Base-by-base conservation (phyloP, 768 basidiomycete species). In the Trametes punicea region DNA sequence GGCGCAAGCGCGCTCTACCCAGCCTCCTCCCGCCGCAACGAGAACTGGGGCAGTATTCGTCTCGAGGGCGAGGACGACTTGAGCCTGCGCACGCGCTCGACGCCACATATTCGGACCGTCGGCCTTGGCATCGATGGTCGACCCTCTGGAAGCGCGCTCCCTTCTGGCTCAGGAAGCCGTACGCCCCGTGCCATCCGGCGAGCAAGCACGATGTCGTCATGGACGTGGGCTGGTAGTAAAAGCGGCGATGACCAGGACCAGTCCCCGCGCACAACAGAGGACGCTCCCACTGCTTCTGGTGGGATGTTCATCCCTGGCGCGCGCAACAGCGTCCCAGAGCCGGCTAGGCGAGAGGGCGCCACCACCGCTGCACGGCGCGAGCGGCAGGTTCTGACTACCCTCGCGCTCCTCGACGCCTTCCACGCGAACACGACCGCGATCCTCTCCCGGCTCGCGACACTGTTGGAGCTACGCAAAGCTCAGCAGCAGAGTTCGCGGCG, bases 331-430 rank as follows among this genome's bases (percentile, higher is more conserved):
- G 48, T 51, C 18, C 58, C 58, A 6, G 49, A 52, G 25, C 54
- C 54, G 11, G 39, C 44, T 18, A 11, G 36, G 20, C 44, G 36
- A 20, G 57, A 57, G 18, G 56, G 56, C 26, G 60, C 31, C n/a
- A 39, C 47, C 7, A 13, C 44, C 3, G 40, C 25, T 13, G 59
- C 64, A 6, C 59, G 51, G 16, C 39, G 55, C 58, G 75, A 69
- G 64, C 76, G 67, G 39, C 71, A 74, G 31, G 49, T 73, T 4
- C 50, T 70, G 40, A 78, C 77, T 51, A 84, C 83, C 25, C 75
- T 85, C 54, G 79, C 83, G 15, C 67, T 90, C 4, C 72, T 90
- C 36, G 84, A 86, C 56, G 82, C 83, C 1, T 85, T 90, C 70
- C 87, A 88, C 38, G 55, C 60, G 29, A 59, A 69, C 51, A 67